Evolutionary conservation across 306 rosid species (phyloP), one percentile per base, ranked within the genome.

Genomic region (Mimosa pudica): DNA sequence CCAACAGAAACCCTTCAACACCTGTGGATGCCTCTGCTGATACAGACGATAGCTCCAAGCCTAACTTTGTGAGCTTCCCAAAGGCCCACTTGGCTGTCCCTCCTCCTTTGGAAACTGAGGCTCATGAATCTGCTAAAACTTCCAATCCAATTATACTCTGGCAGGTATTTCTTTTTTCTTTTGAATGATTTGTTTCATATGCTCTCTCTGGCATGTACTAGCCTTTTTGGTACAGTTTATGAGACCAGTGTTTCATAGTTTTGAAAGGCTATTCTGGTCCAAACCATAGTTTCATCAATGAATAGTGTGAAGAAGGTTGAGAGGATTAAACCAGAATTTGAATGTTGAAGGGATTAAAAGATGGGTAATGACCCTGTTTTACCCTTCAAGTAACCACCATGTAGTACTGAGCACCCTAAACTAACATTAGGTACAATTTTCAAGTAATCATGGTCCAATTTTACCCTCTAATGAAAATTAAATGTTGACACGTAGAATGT

Each of bases 91-190:
- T 77, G 11, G 76, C 63, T 42, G 87, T 79, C 74, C 85, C 90
- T 33, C 79, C 89, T 2, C 86, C 94, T 10, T 72, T 87, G 82
- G 85, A 86, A 77, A 77, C 84, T 62, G 92, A 95, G 32, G 70
- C 73, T 52, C 92, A 92, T 3, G 83, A 73, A 47, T 77, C 92
- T 58, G 16, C 70, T 24, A 91, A 82, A 84, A 89, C 97, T 81
- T 85, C 97, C 73, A 88, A 91, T 81, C 97, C 99, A 17, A 12
- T 86, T n/a, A 71, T 93, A 2, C 60, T 90, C 45, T 95, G 94
- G 92, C 99, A 95, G 99, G 98, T 89, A 84, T 48, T 44, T 32
- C 20, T 14, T 10, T 4, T 30, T 17, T 41, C 10, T 20, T 38
- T 38, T 38, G 42, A 5, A 3, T 38, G 42, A 57, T 30, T 81